Conservation (phyloP, 2,329 filamentous ascomycete genomes). For the Exserohilum rostratum region DNA sequence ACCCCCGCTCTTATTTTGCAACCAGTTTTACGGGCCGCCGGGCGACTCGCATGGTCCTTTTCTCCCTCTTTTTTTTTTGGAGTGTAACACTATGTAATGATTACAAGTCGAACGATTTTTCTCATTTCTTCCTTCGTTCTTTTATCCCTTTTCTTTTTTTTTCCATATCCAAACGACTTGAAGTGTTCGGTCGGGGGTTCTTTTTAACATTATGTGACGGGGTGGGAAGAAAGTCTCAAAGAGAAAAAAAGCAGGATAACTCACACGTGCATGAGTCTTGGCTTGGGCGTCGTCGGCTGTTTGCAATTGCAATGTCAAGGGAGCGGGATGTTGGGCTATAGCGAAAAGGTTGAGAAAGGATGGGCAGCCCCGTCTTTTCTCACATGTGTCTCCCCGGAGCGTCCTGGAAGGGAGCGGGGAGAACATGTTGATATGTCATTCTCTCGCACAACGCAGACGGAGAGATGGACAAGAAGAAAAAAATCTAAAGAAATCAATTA, state of each 20-base stretch:
- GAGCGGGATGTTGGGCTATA: neutral
- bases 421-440: neutral
- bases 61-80: slow-evolving; percentile 19
- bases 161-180: slow-evolving; percentile 17
- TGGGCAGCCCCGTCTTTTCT: slow-evolving; percentile 8
- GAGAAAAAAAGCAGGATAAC: slow-evolving; percentile 8
- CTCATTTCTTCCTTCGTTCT: slow-evolving; percentile 13
- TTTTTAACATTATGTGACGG: slow-evolving; percentile 2
- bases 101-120: slow-evolving; percentile 21
- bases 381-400: neutral
- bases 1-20: slow-evolving; percentile 29
- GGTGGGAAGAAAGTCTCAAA: neutral
- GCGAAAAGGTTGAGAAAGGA: slow-evolving; percentile 1
- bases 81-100: slow-evolving; percentile 47
- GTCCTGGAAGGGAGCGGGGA: neutral
- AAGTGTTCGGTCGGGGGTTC: slow-evolving; percentile 22
- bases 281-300: neutral
- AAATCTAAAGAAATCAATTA: neutral
- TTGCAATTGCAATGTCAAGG: neutral
- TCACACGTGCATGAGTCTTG: slow-evolving; percentile 1
- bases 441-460: slow-evolving; percentile 3
- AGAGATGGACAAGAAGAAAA: neutral
- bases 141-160: slow-evolving; percentile 13
- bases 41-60: slow-evolving; percentile 24
- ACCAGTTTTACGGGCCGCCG: slow-evolving; percentile 19